Evolutionary conservation across 1,284 basidiomycete genomes (phyloP).

Genomic region (Heterobasidion irregulare): DNA sequence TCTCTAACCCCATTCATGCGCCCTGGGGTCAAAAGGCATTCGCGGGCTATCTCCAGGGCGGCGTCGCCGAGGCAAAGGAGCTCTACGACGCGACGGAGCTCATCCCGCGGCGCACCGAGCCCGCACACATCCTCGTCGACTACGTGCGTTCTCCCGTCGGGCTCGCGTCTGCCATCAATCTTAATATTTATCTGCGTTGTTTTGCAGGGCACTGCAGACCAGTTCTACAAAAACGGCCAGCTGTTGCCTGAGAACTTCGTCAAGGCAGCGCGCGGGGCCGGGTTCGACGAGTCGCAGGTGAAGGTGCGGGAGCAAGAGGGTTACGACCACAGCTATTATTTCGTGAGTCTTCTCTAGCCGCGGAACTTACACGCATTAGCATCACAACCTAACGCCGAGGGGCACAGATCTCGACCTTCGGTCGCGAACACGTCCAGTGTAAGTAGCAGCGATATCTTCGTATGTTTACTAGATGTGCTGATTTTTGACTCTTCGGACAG

Average conservation of each 20-base stretch:
- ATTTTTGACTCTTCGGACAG: constrained; percentile 25
- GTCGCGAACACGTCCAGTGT: constrained; percentile 34
- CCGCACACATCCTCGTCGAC: constrained; percentile 77
- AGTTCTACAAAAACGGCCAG: constrained; percentile 82
- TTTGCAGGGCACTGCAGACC: constrained; percentile 71
- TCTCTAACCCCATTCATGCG: constrained; percentile 81
- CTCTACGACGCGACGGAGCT: constrained; percentile 85
- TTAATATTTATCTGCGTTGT: neutral
- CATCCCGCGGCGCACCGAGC: constrained; percentile 56
- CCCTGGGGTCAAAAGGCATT: constrained; percentile 96
- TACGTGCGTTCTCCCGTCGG: constrained; percentile 43
- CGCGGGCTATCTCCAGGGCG: constrained; percentile 77
- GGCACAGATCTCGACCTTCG: constrained; percentile 59
- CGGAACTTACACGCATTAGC: neutral
- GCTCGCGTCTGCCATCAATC: neutral
- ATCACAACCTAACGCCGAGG: neutral
- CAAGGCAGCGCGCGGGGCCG: constrained; percentile 65
- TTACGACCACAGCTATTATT: constrained; percentile 93
- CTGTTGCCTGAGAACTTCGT: constrained; percentile 87
- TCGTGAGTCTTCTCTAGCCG: constrained; percentile 47
- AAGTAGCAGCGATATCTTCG: constrained; percentile 15
- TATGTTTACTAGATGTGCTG: neutral
- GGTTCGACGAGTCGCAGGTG: constrained; percentile 72
- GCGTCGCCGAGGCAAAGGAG: constrained; percentile 66
- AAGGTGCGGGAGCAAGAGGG: constrained; percentile 77